Evolutionary conservation across 2,329 filamentous ascomycete genomes (phyloP), one percentile per base, ranked within the genome.

Genomic region (Trichoderma gracile): DNA sequence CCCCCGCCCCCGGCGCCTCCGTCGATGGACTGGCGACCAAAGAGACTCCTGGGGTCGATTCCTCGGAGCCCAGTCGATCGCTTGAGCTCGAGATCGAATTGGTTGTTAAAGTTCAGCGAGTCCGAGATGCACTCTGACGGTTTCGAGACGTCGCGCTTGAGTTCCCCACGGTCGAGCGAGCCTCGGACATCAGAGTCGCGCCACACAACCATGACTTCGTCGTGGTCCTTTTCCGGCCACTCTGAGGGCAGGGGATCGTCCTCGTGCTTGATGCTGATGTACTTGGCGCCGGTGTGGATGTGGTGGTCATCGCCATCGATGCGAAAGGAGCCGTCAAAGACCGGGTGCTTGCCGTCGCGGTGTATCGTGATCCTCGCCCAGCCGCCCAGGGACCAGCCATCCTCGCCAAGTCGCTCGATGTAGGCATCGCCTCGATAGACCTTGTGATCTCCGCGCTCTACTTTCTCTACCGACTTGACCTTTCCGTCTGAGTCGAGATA

Each of bases 281-380:
- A 99, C 67, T 87, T 89, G 30, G 84, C 84, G 67, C 85, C 85
- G 30, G 92, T 86, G 73, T 96, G 90, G 58, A 99, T 82, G 75
- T 98, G 92, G 77, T 99, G 93, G 70, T 93, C 87, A 73, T 97
- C 87, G 63, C 90, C 87, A 72, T 90, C 80, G 43, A 98, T 79
- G 40, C 89, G 88, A 75, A 98, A 97, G 3, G 90, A 89, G 60
- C 95, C 95, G 76, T 97, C 92, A 70, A 99, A 99, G 33, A 97
- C 77, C 23, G 95, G 95, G 17, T 84, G 74, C 47, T 81, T 76
- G 2, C 95, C 95, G 78, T 99, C 95, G 67, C 83, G 82, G 70
- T 86, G 84, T 12, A 99, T 81, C 54, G 88, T 86, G 67, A 98
- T 87, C 65, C 95, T 85, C 49, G 94, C 92, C 91, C 92, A 97